phyloP scores from a whole-genome alignment of 768 basidiomycete genomes.

The Agrocybe chaxingu region DNA sequence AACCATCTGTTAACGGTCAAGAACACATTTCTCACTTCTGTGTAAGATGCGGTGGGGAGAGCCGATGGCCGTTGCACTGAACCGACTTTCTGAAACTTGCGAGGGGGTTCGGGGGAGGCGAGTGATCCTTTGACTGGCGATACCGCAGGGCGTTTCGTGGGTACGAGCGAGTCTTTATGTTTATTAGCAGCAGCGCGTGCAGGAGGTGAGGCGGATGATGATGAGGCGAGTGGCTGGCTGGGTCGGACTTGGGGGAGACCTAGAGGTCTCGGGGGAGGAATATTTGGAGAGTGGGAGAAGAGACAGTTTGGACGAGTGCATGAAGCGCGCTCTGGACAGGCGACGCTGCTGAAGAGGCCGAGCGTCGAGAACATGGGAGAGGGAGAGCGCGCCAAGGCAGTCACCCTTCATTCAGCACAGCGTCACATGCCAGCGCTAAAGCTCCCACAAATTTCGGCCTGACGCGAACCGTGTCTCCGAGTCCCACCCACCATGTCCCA shows the following conservation, averaged over 20 bases:
- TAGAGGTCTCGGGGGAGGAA: slow-evolving; percentile 33
- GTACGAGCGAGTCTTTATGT: slow-evolving; percentile 28
- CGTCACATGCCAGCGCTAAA: not conserved
- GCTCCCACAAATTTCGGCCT: slow-evolving; percentile 8
- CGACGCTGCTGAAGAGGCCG: slow-evolving; percentile 51
- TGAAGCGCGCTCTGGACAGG: slow-evolving; percentile 52
- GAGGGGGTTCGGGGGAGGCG: slow-evolving; percentile 46
- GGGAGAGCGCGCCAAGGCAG: slow-evolving; percentile 1
- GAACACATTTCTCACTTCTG: slow-evolving; percentile 25
- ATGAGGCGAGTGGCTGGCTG: slow-evolving; percentile 18
- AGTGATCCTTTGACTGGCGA: slow-evolving; percentile 26
- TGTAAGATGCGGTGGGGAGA: slow-evolving; percentile 35
- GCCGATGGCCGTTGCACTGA: slow-evolving; percentile 38
- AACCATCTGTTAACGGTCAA: slow-evolving; percentile 1
- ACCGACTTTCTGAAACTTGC: slow-evolving; percentile 61
- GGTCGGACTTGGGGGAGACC: not conserved
- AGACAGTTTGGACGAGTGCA: slow-evolving; percentile 58
- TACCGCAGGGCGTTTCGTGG: slow-evolving; percentile 50
- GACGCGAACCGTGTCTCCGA: not conserved
- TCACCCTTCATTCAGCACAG: slow-evolving; percentile 7
- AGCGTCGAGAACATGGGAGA: slow-evolving; percentile 60
- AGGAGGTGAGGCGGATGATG: slow-evolving; percentile 5
- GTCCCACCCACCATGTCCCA: not conserved
- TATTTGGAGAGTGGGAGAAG: slow-evolving; percentile 56
- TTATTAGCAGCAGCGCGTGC: slow-evolving; percentile 10